Evolutionary conservation across 2,329 filamentous ascomycete species (phyloP), one percentile per base, ranked within the genome.

Genomic region (Grosmannia huntii): DNA sequence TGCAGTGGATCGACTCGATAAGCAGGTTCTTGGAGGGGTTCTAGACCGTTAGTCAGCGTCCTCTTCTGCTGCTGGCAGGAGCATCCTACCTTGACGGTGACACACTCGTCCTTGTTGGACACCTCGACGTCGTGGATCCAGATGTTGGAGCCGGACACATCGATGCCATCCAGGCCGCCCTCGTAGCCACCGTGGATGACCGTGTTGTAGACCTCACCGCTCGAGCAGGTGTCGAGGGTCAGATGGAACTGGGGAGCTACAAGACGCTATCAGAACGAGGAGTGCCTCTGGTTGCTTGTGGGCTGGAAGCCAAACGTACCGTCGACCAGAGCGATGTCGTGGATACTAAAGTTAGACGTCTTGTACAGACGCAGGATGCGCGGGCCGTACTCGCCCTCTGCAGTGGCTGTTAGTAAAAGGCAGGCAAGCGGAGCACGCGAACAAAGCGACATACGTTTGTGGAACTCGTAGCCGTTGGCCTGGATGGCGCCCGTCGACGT

Each of bases 1-100:
- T 84, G 70, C 81, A 84, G 69, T 81, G 80, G 60, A 84, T 73
- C 62, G 76, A 78, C 64, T 84, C 80, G 44, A 83, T 68, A n/a
- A 82, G 70, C 44, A 83, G 75, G 65, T 82, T 75, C 56, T 74
- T 70, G 3, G 78, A 70, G 1, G 76, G 75, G 52, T 70, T 74
- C 73, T 76, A 10, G 16, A 16, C 11, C 1, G 12, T 38, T 33
- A 53, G 31, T 14, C 19, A n/a, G 6, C 4, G 7, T 6, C 6
- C 16, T 19, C 49, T n/a, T n/a, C 5, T 52, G 25, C 27, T 16
- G 14, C 25, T 28, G 11, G 5, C 16, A 6, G 7, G 49, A 3
- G 1, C 49, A 31, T 14, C 33, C 10, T n/a, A 53, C 52, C 56
- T 59, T 63, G 61, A 63, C 54, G 7, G 62, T 63, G 21, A 63